phyloP scores from a whole-genome alignment of 768 basidiomycete genomes.

The Xerocomellus intermedius region DNA sequence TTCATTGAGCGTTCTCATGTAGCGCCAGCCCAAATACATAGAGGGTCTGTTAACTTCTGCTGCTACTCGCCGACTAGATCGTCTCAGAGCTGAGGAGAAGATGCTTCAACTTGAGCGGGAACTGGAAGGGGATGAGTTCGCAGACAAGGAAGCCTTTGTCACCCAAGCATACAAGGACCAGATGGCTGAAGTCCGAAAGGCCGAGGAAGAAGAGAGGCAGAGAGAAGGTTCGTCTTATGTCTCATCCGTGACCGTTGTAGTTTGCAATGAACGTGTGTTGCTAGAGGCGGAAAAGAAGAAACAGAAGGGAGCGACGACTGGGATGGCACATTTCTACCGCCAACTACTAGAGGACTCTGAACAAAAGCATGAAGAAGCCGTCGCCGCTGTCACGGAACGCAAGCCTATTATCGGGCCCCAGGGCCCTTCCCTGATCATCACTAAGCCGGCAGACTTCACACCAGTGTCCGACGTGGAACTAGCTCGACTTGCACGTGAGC shows the following conservation, averaged over 20 bases:
- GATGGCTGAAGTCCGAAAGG: constrained; percentile 85
- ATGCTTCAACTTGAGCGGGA: constrained; percentile 94
- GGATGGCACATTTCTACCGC: constrained; percentile 85
- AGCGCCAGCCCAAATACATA: constrained; percentile 87
- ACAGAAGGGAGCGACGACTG: constrained; percentile 58
- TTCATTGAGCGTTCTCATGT: constrained; percentile 8
- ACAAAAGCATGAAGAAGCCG: constrained; percentile 80
- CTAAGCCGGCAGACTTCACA: constrained; percentile 63
- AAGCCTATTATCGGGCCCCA: constrained; percentile 62
- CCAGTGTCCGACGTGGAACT: constrained; percentile 72
- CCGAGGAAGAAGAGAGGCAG: constrained; percentile 89
- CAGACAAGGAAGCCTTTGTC: constrained; percentile 95
- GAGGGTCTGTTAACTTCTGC: constrained; percentile 74
- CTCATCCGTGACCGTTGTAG: background rate
- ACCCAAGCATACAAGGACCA: constrained; percentile 97
- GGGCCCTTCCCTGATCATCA: constrained; percentile 66
- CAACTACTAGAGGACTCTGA: constrained; percentile 77
- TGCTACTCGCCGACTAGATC: constrained; percentile 83
- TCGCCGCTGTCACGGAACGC: constrained; percentile 62
- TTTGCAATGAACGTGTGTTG: background rate
- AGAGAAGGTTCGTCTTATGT: constrained; percentile 67
- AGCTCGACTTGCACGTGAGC: constrained; percentile 61
- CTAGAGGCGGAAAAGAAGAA: constrained; percentile 58
- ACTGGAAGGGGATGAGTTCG: constrained; percentile 88
- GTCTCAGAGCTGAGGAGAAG: constrained; percentile 94